A percentile compares a stretch with the other conserved stretches of the same genome.
phyloP scores from a whole-genome alignment of 2,329 filamentous ascomycete species.

The Xylariaceae sp. region DNA sequence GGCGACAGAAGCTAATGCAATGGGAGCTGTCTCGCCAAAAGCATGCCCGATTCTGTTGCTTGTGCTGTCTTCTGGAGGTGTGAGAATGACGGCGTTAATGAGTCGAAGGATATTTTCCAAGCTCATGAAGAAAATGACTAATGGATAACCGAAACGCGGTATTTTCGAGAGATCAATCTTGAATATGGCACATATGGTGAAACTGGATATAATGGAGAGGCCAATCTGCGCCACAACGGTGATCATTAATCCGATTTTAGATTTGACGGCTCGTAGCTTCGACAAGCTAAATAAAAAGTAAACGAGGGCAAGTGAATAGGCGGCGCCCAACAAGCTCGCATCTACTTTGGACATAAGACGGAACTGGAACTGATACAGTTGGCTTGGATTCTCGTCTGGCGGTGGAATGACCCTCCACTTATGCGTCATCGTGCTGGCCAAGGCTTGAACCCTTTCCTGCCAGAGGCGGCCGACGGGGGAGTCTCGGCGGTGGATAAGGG shows the following conservation, averaged over 20 bases:
- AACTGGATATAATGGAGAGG: conserved; percentile 71
- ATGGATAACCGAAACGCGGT: conserved; percentile 68
- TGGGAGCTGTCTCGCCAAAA: conserved; percentile 66
- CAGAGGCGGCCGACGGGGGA: conserved; percentile 62
- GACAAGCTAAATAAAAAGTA: conserved; percentile 66
- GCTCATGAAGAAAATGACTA: conserved; percentile 72
- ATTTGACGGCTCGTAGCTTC: conserved; percentile 70
- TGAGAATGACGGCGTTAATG: conserved; percentile 72
- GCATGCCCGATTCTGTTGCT: conserved; percentile 68
- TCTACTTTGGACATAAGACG: conserved; percentile 67
- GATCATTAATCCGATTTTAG: conserved; percentile 65
- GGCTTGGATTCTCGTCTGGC: conserved; percentile 50
- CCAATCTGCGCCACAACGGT: conserved; percentile 67
- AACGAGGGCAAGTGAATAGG: conserved; percentile 58
- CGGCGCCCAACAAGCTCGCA: conserved; percentile 57
- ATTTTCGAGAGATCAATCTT: conserved; percentile 72
- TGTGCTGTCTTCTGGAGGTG: conserved; percentile 63
- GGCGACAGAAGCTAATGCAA: conserved; percentile 62
- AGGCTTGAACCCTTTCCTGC: conserved; percentile 53
- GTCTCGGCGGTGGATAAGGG: conserved; percentile 64
- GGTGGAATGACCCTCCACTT: conserved; percentile 64
- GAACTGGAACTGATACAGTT: conserved; percentile 75
- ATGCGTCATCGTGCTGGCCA: conserved; percentile 47
- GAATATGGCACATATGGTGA: conserved; percentile 72
- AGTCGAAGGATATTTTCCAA: conserved; percentile 75